Evolutionary conservation across 2,329 filamentous ascomycete genomes (phyloP), one percentile per base, ranked within the genome.

Genomic region (Teratosphaeria pseudoeucalypti): DNA sequence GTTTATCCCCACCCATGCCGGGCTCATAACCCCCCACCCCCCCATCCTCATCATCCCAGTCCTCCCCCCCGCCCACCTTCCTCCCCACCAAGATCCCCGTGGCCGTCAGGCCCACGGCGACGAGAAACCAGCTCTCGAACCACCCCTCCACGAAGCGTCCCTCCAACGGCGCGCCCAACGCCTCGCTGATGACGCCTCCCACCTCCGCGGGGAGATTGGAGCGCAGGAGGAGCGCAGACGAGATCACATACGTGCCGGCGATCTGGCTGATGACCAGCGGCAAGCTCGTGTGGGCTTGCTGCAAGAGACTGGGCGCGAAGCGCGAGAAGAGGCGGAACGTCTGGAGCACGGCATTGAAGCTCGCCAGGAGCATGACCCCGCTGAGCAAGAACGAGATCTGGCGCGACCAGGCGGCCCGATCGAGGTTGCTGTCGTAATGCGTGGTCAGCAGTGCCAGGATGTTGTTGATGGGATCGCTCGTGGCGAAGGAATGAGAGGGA

Each of bases 41-140:
- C 57, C 65, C 68, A 58, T 68, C 67, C 70, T 84, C 81, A 53
- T 72, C 75, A 66, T 64, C 76, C 66, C 71, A 75, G 43, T 71
- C 67, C 55, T 68, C 72, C 2, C 68, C 67, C 29, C 75, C 74
- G 0, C 74, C 76, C 2, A 90, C 76, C 69, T 83, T 85, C 62
- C 84, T 80, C 0, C 88, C 87, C 3, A 91, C 71, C 80, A 87
- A 89, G 26, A 95, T 85, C 0, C 88, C 89, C n/a, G 82, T 69
- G 1, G 81, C 85, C 1, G 90, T 94, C 12, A 81, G 69, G 0
- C 79, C 76, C 62, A 85, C 87, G 5, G 87, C 86, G 2, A 85
- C 71, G 59, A 95, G 73, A 72, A 95, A 95, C 86, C 90, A 92
- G 7, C 84, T 85, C 72, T 95, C 90, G 66, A 95, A 95, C 90